Conservation (phyloP, 495 filamentous ascomycete species). For the Hypoxylon intermedium region DNA sequence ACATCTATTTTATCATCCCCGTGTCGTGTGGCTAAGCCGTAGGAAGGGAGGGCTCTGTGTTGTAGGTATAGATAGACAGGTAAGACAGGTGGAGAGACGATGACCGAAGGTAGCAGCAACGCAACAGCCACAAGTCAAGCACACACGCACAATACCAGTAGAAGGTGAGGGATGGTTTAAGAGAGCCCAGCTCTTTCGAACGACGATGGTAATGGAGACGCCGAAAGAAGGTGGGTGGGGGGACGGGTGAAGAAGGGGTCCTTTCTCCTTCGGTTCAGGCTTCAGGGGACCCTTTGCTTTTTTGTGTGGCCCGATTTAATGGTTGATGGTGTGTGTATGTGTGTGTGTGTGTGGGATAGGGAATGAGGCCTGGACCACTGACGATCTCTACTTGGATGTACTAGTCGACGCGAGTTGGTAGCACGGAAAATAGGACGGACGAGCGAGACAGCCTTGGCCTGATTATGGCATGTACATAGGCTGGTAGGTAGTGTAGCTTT, state of each 20-base stretch:
- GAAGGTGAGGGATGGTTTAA: conserved; percentile 5
- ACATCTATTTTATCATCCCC: conserved; percentile 25
- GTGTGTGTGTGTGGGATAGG: conserved; percentile 27
- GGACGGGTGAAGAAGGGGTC: conserved; percentile 11
- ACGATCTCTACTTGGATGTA: conserved; percentile 34
- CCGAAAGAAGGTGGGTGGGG: conserved; percentile 24
- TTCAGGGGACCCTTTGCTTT: conserved; percentile 31
- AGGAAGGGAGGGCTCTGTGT: conserved; percentile 15
- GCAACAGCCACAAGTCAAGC: conserved; percentile 2
- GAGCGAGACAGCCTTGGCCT: not conserved
- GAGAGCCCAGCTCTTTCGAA: conserved; percentile 36
- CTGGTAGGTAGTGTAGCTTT: conserved; percentile 12
- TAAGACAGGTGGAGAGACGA: conserved; percentile 22
- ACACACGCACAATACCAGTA: conserved; percentile 4
- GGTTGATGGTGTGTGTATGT: conserved; percentile 7
- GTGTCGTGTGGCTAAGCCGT: conserved; percentile 32
- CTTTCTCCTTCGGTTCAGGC: conserved; percentile 21
- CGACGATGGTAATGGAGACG: conserved; percentile 23
- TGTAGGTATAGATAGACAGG: conserved; percentile 7
- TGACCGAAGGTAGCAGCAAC: conserved; percentile 15
- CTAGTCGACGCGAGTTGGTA: conserved; percentile 35
- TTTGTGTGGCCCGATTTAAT: conserved; percentile 27
- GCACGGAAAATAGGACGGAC: conserved; percentile 33
- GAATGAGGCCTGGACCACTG: conserved; percentile 36
- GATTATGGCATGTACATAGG: conserved; percentile 5